These are phyloP conservation scores for Entomortierella lignicola DNA, from an alignment of 192 early-diverging fungal genomes.

Conservation along the genomic window DNA sequence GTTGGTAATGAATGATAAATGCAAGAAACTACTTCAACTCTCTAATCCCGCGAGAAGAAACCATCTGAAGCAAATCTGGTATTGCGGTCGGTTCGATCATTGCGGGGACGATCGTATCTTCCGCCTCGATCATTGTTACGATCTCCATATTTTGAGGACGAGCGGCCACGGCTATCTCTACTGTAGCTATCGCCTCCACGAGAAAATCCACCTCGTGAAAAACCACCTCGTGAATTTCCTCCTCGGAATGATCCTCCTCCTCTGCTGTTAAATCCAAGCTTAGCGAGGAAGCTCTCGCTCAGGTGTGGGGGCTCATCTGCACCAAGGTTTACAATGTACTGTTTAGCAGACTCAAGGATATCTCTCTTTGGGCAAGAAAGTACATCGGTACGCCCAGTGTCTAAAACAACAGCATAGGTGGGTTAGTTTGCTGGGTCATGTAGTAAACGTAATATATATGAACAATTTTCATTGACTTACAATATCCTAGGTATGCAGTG, in stretches of 20 bases:
- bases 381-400: slow-evolving; percentile 54
- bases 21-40: neutral
- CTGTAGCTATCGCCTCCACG: slow-evolving; percentile 16
- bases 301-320: slow-evolving; percentile 58
- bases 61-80: slow-evolving; percentile 11
- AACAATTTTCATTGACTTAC: slow-evolving; percentile 10
- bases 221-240: slow-evolving; percentile 10
- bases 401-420: slow-evolving; percentile 1
- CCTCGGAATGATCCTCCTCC: slow-evolving; percentile 8
- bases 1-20: slow-evolving; percentile 5
- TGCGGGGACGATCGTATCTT: slow-evolving; percentile 1
- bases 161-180: slow-evolving; percentile 15
- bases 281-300: slow-evolving; percentile 50
- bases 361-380: slow-evolving; percentile 52
- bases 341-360: slow-evolving; percentile 44
- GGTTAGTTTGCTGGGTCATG: neutral
- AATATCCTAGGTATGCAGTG: slow-evolving; percentile 67
- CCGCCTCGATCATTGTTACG: neutral
- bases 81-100: slow-evolving; percentile 4
- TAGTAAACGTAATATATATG: neutral
- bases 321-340: slow-evolving; percentile 55
- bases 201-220: neutral
- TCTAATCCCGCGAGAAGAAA: slow-evolving; percentile 40
- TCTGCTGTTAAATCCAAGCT: slow-evolving; percentile 51
- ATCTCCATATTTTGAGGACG: slow-evolving; percentile 11